Evolutionary conservation across 2,329 filamentous ascomycete genomes (phyloP).

Genomic region (Diaporthe humulicola): DNA sequence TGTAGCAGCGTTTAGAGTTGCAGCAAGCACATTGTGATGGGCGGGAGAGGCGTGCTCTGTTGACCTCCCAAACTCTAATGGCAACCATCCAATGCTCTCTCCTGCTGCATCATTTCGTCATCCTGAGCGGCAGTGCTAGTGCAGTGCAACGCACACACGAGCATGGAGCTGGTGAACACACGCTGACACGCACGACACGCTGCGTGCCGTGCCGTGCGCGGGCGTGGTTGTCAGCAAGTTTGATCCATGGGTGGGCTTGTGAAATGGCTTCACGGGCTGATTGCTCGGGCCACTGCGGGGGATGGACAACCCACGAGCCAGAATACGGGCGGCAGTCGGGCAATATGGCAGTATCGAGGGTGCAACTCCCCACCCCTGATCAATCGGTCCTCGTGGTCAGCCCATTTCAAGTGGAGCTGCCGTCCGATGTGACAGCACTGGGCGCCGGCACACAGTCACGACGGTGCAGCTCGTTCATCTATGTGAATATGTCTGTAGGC

Average conservation of each 20-base stretch:
- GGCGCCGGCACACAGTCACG: background rate
- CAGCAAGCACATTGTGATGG: slow-evolving; percentile 20
- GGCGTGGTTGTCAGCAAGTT: background rate
- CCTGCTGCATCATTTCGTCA: slow-evolving; percentile 17
- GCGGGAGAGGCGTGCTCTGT: background rate
- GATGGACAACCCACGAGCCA: background rate
- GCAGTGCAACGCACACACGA: slow-evolving; percentile 8
- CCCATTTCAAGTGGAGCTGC: slow-evolving; percentile 17
- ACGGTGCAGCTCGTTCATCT: slow-evolving; percentile 10
- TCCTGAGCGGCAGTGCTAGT: slow-evolving; percentile 24
- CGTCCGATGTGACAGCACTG: slow-evolving; percentile 23
- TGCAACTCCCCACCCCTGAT: background rate
- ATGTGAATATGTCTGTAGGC: background rate
- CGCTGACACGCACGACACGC: background rate
- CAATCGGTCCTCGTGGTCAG: slow-evolving; percentile 6
- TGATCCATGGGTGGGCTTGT: background rate
- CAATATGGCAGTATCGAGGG: slow-evolving; percentile 9
- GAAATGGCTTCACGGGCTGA: background rate
- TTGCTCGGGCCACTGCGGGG: slow-evolving; percentile 10
- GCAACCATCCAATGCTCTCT: background rate
- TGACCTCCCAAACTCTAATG: slow-evolving; percentile 10
- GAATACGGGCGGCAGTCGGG: slow-evolving; percentile 5
- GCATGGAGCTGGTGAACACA: no score
- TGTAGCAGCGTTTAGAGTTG: background rate
- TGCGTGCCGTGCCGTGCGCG: background rate